Evolutionary conservation across 1,284 basidiomycete species (phyloP), one percentile per base, ranked within the genome.

Genomic region (Bothia castanella): DNA sequence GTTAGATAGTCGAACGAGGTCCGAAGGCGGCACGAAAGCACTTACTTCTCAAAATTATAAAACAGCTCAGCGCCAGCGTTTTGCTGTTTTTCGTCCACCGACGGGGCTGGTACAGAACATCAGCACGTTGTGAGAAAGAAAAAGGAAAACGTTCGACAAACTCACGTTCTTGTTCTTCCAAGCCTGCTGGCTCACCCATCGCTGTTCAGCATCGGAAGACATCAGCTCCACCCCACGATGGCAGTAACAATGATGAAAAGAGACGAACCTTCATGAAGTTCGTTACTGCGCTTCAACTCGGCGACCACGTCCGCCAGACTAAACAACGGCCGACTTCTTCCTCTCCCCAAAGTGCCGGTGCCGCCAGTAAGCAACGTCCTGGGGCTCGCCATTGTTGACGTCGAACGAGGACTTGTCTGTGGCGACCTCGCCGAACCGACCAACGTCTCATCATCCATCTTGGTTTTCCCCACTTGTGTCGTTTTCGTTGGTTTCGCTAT

Each of bases 361-460:
- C 53, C 53, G 19, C 51, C 47, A 9, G 45, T 61, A 17, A 48
- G 17, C 17, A 58, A 19, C 14, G 51, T 61, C 42, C 13, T 49
- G 2, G 62, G 63, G 38, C 52, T 61, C 2, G 51, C 49, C 16
- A 13, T 51, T 1, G 61, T 52, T 32, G 60, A 53, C 27, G 50
- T 41, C 14, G 62, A 56, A 25, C 47, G 55, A 20, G 64, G 55
- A 17, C 62, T 65, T 7, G 55, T 53, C 14, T 36, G 14, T 2
- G 61, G 56, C 21, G 62, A 61, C 42, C 53, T 34, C 17, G 47
- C 56, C 4, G 59, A 63, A 30, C 45, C 58, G 32, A 60, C 37
- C 48, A 65, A 35, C 2, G 64, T 63, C 5, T 67, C 62, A 17
- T 67, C 58, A 19, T 63, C 61, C 58, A 67, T 65, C 12, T 4